phyloP scores from a whole-genome alignment of 2,329 filamentous ascomycete genomes.

The Paecilomyces niveus region DNA sequence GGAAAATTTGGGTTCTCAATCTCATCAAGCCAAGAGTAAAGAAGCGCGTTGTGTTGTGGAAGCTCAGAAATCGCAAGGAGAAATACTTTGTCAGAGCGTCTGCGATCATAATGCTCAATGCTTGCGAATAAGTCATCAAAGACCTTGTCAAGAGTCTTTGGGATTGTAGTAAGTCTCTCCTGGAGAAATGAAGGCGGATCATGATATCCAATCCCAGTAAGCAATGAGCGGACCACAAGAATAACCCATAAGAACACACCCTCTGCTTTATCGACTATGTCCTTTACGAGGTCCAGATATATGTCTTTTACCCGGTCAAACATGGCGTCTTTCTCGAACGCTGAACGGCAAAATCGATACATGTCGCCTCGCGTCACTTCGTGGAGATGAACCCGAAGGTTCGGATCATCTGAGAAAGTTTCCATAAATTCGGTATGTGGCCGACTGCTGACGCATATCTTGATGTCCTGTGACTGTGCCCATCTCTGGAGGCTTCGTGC shows the following conservation, averaged over 20 bases:
- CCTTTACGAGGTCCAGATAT: slow-evolving; percentile 1
- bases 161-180: slow-evolving; percentile 9
- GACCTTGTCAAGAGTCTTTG: slow-evolving; percentile 10
- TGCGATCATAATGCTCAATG: slow-evolving; percentile 7
- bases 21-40: slow-evolving; percentile 4
- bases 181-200: slow-evolving; percentile 7
- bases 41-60: not conserved
- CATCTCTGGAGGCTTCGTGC: slow-evolving; percentile 3
- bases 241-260: slow-evolving; percentile 19
- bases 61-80: not conserved
- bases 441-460: slow-evolving; percentile 7
- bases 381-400: slow-evolving; percentile 1
- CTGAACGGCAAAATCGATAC: not conserved
- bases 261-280: slow-evolving; percentile 5
- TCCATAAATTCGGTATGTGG: slow-evolving; percentile 3
- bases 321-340: slow-evolving; percentile 5
- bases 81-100: slow-evolving; percentile 5
- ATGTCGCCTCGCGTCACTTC: slow-evolving; percentile 6
- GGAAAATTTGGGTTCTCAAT: slow-evolving; percentile 1
- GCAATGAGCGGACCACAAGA: slow-evolving; percentile 14
- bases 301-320: slow-evolving; percentile 1
- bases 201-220: slow-evolving; percentile 9
- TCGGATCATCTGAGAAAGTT: slow-evolving; percentile 2
- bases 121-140: slow-evolving; percentile 13
- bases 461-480: slow-evolving; percentile 2